Evolutionary conservation across 208 protist genomes (phyloP), one percentile per base, ranked within the genome.

Genomic region (Leishmania braziliensis): DNA sequence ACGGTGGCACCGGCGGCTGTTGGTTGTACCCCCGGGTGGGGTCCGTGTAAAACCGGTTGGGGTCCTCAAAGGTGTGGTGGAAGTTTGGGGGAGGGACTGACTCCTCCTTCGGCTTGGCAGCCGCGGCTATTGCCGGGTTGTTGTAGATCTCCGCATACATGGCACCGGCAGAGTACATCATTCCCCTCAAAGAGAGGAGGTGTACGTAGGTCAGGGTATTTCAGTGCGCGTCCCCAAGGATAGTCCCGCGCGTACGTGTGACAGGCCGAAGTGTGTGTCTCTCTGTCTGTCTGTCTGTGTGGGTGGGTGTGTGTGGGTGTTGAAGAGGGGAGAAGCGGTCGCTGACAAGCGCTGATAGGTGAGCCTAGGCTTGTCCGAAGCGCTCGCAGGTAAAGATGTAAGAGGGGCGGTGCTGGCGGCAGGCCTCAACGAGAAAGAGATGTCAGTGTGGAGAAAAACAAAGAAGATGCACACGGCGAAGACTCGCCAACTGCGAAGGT

Each of bases 21-120:
- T 81, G 74, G 48, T 5, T 29, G 68, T 71, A 58, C 23, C 70
- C 79, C 29, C 2, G 58, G 58, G 56, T 33, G 50, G 79, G 68
- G 20, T 56, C 72, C 9, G 36, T 39, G 82, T 87, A 82, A 26
- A 80, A 18, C n/a, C 70, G 54, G 5, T 84, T 83, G 14, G 85
- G 82, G 82, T 95, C 89, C 48, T 93, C 89, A 75, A 94, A 93
- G 75, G 81, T 66, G 75, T 93, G 85, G 70, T 86, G 83, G 4
- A 93, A 79, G 53, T 74, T 84, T 16, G 85, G 88, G 23, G 77
- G n/a, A 12, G 86, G 74, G 46, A 50, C 65, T 0, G 51, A 5
- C 56, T 86, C 66, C 33, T 84, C 73, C 33, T 69, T 80, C 39
- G 80, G 70, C 60, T 81, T 85, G 5, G 75, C 51, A 5, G 83